These are phyloP conservation scores for Stenogyne calaminthoides DNA, from an alignment of 305 asterid species.

Conservation along the genomic window DNA sequence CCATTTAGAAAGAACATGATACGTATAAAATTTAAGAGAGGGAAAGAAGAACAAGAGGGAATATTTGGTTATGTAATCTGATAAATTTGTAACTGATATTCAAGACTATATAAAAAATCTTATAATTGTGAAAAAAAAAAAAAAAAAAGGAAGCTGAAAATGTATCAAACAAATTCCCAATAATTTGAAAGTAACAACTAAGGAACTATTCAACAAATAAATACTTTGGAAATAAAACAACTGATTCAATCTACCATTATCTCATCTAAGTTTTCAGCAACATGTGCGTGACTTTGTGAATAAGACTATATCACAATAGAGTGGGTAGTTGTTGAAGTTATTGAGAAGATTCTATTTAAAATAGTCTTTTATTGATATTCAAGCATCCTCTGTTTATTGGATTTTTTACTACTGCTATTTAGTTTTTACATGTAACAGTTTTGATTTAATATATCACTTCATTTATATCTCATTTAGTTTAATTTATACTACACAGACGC, in stretches of 20 bases:
- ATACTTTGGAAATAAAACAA: not conserved
- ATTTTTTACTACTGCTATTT: not conserved
- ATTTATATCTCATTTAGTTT: constrained; percentile 1
- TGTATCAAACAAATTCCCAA: not conserved
- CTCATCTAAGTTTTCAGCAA: not conserved
- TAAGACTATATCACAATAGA: not conserved
- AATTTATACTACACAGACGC: not conserved
- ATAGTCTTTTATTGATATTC: not conserved
- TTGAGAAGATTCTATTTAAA: not conserved
- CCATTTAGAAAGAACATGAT: not conserved
- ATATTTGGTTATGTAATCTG: not conserved
- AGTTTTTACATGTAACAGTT: not conserved
- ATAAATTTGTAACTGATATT: not conserved
- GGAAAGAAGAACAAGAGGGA: no score
- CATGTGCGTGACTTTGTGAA: not conserved
- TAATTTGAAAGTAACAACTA: not conserved
- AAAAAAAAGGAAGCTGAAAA: no score
- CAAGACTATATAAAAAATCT: not conserved
- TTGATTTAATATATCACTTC: constrained; percentile 1
- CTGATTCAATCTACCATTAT: not conserved
- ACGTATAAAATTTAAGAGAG: not conserved
- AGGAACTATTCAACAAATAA: not conserved
- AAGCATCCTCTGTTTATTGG: not conserved
- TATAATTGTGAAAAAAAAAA: not conserved
- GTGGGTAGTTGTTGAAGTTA: constrained; percentile 4